Evolutionary conservation across 805 yeast species (phyloP).

Genomic region (Ogataea neopini): DNA sequence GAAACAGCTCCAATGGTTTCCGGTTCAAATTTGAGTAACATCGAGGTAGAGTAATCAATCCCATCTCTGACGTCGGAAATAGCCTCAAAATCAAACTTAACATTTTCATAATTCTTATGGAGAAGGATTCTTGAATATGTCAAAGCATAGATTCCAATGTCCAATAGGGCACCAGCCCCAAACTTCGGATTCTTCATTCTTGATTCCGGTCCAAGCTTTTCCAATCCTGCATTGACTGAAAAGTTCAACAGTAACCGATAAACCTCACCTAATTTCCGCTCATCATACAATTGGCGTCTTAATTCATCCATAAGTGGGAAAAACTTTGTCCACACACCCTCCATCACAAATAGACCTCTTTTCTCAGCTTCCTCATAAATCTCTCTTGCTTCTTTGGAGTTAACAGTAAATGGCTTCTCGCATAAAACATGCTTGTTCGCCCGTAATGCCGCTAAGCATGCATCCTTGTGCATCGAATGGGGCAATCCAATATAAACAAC

Average conservation of each 20-base stretch:
- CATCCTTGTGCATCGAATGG: constrained; percentile 51
- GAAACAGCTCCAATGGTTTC: constrained; percentile 29
- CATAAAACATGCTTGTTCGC: constrained; percentile 55
- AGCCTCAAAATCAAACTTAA: constrained; percentile 30
- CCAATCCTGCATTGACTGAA: constrained; percentile 38
- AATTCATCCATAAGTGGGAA: constrained; percentile 46
- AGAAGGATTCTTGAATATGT: constrained; percentile 46
- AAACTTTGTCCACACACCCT: constrained; percentile 59
- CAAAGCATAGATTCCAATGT: constrained; percentile 53
- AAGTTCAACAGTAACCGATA: constrained; percentile 46
- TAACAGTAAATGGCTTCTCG: constrained; percentile 57
- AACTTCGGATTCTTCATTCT: constrained; percentile 45
- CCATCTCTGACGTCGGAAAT: constrained; percentile 41
- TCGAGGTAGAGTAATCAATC: constrained; percentile 44
- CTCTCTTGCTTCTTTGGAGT: constrained; percentile 43
- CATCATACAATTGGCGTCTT: constrained; percentile 39
- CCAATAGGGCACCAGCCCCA: constrained; percentile 60
- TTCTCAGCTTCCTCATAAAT: constrained; percentile 44
- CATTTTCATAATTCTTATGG: constrained; percentile 37
- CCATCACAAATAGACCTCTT: constrained; percentile 52
- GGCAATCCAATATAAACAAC: constrained; percentile 58
- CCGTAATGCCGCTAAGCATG: constrained; percentile 33
- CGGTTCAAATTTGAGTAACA: constrained; percentile 38
- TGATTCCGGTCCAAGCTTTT: constrained; percentile 33
- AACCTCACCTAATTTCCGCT: constrained; percentile 48